These are phyloP conservation scores for Tricholoma sp. DNA, from an alignment of 768 basidiomycete genomes.

Conservation along the genomic window DNA sequence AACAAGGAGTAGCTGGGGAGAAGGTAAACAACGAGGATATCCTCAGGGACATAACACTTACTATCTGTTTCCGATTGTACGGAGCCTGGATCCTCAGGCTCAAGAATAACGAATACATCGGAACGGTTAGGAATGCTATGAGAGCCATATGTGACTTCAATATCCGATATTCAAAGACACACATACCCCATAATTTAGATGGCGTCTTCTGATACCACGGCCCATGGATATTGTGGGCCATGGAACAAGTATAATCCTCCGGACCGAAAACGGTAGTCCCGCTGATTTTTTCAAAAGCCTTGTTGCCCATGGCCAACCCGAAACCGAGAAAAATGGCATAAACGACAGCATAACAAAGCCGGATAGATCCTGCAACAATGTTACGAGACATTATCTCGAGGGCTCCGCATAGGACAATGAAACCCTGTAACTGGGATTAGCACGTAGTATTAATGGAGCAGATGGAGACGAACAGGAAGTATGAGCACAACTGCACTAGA, in stretches of 20 bases:
- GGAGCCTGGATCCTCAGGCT: slow-evolving; percentile 64
- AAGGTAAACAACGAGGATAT: neutral
- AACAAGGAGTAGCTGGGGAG: slow-evolving; percentile 35
- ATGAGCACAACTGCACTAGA: slow-evolving; percentile 77
- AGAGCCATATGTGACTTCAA: neutral
- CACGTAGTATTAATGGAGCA: slow-evolving; percentile 6
- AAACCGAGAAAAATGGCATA: slow-evolving; percentile 80
- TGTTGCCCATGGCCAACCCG: slow-evolving; percentile 75
- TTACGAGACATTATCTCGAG: slow-evolving; percentile 78
- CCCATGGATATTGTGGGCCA: slow-evolving; percentile 49
- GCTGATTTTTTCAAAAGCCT: slow-evolving; percentile 58
- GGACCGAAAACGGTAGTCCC: slow-evolving; percentile 39
- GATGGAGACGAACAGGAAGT: slow-evolving; percentile 48
- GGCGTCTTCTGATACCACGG: slow-evolving; percentile 76
- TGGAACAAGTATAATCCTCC: slow-evolving; percentile 56
- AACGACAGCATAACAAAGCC: slow-evolving; percentile 72
- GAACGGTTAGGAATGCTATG: slow-evolving; percentile 65
- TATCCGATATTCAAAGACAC: neutral
- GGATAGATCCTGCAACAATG: slow-evolving; percentile 79
- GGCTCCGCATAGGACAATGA: slow-evolving; percentile 65
- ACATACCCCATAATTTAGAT: slow-evolving; percentile 64
- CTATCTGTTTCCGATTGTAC: slow-evolving; percentile 51
- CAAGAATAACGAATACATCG: slow-evolving; percentile 61
- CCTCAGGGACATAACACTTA: slow-evolving; percentile 20
- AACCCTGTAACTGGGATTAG: slow-evolving; percentile 38